Evolutionary conservation across 1,284 basidiomycete species (phyloP), one percentile per base, ranked within the genome.

Genomic region (Cryptococcus depauperatus): DNA sequence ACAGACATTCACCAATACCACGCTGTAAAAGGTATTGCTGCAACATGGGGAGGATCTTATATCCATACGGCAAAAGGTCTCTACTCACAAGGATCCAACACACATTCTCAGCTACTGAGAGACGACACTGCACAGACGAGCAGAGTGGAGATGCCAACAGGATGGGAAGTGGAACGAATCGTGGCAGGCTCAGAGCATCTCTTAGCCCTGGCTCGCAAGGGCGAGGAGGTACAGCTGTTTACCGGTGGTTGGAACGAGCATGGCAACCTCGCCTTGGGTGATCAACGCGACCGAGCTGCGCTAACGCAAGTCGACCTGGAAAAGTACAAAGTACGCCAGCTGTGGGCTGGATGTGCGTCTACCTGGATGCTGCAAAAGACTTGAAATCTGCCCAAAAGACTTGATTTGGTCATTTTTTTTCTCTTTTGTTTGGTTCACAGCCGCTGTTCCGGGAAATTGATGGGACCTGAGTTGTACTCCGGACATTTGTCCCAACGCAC

Each of bases 181-280:
- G 73, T 70, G 1, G 84, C 83, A 46, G 89, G 89, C 5, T 85
- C 84, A 55, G 89, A 93, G 62, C 89, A 93, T 66, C 75, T 86
- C 3, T 68, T 92, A 3, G 69, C 74, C 6, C 32, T 50, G 10
- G 35, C 29, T 2, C 18, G 33, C 19, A 14, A 43, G 21, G 32
- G 27, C 16, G 44, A 30, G 9, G 37, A 42, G 27, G 57, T 55
- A 4, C 77, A 78, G 50, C 76, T 90, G 1, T 84, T 79, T 77
- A 83, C 79, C 0, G 92, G 89, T 83, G 90, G 90, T 0, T 93
- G 90, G 90, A 95, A 93, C 65, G 90, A 95, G 66, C 90, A 93
- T 62, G 90, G 90, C 10, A 95, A 92, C 66, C 74, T 93, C 13
- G 88, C 84, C 0, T 59, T 79, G 22, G 82, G 81, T 0, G 72